These are phyloP conservation scores for Hypoxylon sp. DNA, from an alignment of 2,329 filamentous ascomycete genomes.

Conservation along the genomic window DNA sequence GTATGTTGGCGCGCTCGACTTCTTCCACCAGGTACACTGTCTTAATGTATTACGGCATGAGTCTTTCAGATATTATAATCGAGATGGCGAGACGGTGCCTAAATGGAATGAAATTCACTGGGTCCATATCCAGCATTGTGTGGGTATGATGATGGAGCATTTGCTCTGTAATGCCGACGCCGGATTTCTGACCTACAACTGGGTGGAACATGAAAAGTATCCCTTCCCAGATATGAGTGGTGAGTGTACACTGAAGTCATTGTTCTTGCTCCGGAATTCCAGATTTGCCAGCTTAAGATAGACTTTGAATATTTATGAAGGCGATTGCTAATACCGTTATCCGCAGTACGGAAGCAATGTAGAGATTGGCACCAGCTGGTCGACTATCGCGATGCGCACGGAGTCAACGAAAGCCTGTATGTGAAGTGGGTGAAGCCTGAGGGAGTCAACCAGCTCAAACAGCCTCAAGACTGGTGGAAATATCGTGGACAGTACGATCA, in stretches of 20 bases:
- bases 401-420: slow-evolving; percentile 28
- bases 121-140: slow-evolving; percentile 56
- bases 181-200: slow-evolving; percentile 56
- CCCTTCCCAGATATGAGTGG: slow-evolving; percentile 56
- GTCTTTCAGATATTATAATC: slow-evolving; percentile 45
- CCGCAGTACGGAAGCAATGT: slow-evolving; percentile 52
- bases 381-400: slow-evolving; percentile 32
- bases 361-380: slow-evolving; percentile 53
- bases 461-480: slow-evolving; percentile 33
- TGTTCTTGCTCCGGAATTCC: background rate
- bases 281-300: background rate
- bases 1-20: slow-evolving; percentile 50
- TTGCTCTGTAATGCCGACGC: slow-evolving; percentile 56
- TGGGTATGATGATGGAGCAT: slow-evolving; percentile 56
- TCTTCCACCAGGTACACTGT: slow-evolving; percentile 48
- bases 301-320: background rate
- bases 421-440: slow-evolving; percentile 35
- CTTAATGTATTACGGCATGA: slow-evolving; percentile 46
- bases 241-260: slow-evolving; percentile 1
- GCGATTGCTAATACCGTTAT: slow-evolving; percentile 3
- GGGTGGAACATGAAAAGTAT: slow-evolving; percentile 51
- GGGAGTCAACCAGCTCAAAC: slow-evolving; percentile 26
- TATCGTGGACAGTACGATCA: slow-evolving; percentile 32
- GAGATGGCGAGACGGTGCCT: slow-evolving; percentile 30
- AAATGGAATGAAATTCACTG: slow-evolving; percentile 41